Evolutionary conservation across 805 yeast species (phyloP).

Genomic region (Saccharomycopsis fibuligera): DNA sequence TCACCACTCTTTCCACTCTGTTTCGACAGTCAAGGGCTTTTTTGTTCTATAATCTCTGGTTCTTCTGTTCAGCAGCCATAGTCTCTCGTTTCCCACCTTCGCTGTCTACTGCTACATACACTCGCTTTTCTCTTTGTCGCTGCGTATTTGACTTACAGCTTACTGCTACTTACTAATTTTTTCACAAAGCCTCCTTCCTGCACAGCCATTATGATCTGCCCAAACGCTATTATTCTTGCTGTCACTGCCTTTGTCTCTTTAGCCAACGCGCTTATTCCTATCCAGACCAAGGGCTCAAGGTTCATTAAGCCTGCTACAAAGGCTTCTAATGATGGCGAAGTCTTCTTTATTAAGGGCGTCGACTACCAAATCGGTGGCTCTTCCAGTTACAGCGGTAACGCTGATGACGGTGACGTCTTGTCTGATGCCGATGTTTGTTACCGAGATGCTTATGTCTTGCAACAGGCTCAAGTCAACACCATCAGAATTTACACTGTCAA

Average conservation of each 20-base stretch:
- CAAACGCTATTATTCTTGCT: background rate
- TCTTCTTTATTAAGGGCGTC: conserved; percentile 77
- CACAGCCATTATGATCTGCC: too few relatives aligned
- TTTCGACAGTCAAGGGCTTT: too few relatives aligned
- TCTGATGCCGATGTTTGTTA: conserved; percentile 64
- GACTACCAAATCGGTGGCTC: conserved; percentile 96
- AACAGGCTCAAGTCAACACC: conserved; percentile 79
- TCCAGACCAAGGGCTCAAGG: conserved; percentile 48
- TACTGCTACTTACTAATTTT: too few relatives aligned
- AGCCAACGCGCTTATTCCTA: conserved; percentile 40
- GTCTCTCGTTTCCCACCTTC: too few relatives aligned
- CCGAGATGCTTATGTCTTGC: conserved; percentile 74
- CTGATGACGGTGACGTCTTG: conserved; percentile 50
- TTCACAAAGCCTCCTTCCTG: too few relatives aligned
- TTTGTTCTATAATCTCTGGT: too few relatives aligned
- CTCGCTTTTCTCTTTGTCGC: too few relatives aligned
- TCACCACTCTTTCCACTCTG: too few relatives aligned
- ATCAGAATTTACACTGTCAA: conserved; percentile 76
- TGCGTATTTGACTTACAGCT: too few relatives aligned
- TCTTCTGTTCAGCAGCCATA: too few relatives aligned
- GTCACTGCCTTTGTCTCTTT: background rate
- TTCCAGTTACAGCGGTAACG: conserved; percentile 39
- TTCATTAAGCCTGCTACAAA: conserved; percentile 50
- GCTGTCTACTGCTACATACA: too few relatives aligned
- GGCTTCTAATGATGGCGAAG: conserved; percentile 42